These are phyloP conservation scores for Lipomyces yamadae DNA, from an alignment of 805 yeast species.

Conservation along the genomic window DNA sequence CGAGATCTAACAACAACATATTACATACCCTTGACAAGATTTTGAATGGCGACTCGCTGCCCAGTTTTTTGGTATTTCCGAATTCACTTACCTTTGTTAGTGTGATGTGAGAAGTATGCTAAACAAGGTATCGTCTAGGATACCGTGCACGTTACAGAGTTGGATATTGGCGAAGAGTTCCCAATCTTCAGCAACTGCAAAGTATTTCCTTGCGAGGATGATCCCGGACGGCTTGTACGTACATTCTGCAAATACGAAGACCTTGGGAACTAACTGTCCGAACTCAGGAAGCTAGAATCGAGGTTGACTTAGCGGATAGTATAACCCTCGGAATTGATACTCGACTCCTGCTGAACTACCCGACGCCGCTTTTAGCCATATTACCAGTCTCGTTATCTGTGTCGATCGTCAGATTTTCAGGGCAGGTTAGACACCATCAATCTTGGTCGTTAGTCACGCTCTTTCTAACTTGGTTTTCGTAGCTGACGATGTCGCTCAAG, in stretches of 20 bases:
- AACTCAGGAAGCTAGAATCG: slow-evolving; percentile 75
- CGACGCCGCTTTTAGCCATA: slow-evolving; percentile 81
- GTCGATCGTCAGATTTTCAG: slow-evolving; percentile 87
- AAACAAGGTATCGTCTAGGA: slow-evolving; percentile 49
- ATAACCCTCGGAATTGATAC: slow-evolving; percentile 86
- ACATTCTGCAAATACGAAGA: not conserved
- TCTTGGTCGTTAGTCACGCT: not conserved
- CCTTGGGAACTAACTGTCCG: not conserved
- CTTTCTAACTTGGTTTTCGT: not conserved
- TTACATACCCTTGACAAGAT: slow-evolving; percentile 76
- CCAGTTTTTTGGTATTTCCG: slow-evolving; percentile 63
- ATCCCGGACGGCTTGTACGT: slow-evolving; percentile 50
- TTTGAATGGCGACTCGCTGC: slow-evolving; percentile 63
- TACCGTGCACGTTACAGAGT: slow-evolving; percentile 76
- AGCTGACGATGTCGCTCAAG: slow-evolving; percentile 67
- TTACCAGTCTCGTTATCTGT: slow-evolving; percentile 85
- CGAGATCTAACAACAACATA: slow-evolving; percentile 80
- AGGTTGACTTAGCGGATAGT: slow-evolving; percentile 86
- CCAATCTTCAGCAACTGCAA: slow-evolving; percentile 95
- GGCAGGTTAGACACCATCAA: slow-evolving; percentile 53
- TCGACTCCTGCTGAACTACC: slow-evolving; percentile 74
- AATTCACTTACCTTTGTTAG: not conserved
- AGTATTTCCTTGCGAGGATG: slow-evolving; percentile 63
- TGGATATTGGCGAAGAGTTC: slow-evolving; percentile 91
- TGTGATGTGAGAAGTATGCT: not conserved